Evolutionary conservation across 179 eudicot species (phyloP), one percentile per base, ranked within the genome.

Genomic region (Sideroxylon spinosum): DNA sequence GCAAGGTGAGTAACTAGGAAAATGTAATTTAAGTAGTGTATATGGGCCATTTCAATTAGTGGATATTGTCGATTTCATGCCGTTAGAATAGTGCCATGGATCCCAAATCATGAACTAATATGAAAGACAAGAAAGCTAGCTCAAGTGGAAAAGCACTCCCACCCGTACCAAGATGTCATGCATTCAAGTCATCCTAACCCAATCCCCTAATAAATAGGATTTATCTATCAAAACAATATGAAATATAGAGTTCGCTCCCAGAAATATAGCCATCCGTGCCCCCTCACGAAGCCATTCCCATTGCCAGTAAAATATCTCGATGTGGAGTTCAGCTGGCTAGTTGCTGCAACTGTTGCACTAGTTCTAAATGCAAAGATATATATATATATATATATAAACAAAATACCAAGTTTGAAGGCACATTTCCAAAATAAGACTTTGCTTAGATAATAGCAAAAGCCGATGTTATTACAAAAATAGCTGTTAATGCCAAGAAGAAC

Each of bases 301-400:
- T 46, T 69, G 73, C 44, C 23, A 37, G 23, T 17, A 37, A 68
- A 32, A 44, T 69, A 70, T 70, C 73, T 48, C 56, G 46, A 69
- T 44, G 55, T 70, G 56, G 73, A 48, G 28, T 70, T 69, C 48
- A 12, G 37, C 12, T 8, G 22, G 74, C 37, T 22, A 71, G 74
- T 71, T 13, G 17, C 20, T 23, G 37, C 37, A 7, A 71, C 60
- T 71, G 14, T 50, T 9, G 9, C 55, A 46, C 73, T 13, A 11
- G 32, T 70, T 23, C 22, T 37, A 37, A 37, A 37, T 37, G 44
- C 44, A 6, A 37, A 37, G 5, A 37, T 37, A 37, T 37, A n/a
- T n/a, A n/a, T n/a, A n/a, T n/a, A n/a, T n/a, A n/a, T n/a, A n/a
- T 49, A 8, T 49, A 7, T 46, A 48, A 69, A 6, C 55, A 69